Evolutionary conservation across 257 asterid genomes (phyloP), one percentile per base, ranked within the genome.

Genomic region (Apocynum venetum): DNA sequence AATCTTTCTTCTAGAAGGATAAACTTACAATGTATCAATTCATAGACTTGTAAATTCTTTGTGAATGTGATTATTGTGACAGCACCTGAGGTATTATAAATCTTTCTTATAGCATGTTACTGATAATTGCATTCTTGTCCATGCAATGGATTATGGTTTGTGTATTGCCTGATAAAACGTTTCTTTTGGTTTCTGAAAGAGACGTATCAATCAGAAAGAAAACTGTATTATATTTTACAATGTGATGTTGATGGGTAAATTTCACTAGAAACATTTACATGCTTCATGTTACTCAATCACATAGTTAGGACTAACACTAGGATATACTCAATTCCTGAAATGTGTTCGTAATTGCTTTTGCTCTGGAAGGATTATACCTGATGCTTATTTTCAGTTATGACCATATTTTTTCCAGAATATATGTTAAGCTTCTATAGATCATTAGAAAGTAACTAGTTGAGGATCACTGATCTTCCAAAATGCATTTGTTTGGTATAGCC

Each of bases 61-160:
- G 92, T 81, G 99, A 96, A 53, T 93, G 97, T 70, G 99, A 96
- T 88, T 93, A 93, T 73, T 93, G 98, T 76, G 98, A 96, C 55
- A 93, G 96, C 87, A 96, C 93, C 76, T 88, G 90, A 87, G 98
- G 98, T 90, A 87, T 83, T 59, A 15, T 6, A 63, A 38, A 35
- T 43, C 14, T 70, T 64, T 8, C 8, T 68, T 20, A 75, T 36
- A 57, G 49, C 31, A 68, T 48, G n/a, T 44, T 35, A 15, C 35
- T 41, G 35, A 67, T 19, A 17, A 41, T 17, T 19, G 31, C 52
- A 19, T 68, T 68, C 38, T 0, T 68, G 72, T 15, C 17, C 43
- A 15, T 43, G 17, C 73, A 41, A 68, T 41, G 35, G 36, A 68
- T 7, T 19, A 44, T 66, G 20, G 10, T 36, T 19, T 43, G 53